Base-by-base conservation (phyloP, 2,329 filamentous ascomycete genomes). In the Knufia fluminis region DNA sequence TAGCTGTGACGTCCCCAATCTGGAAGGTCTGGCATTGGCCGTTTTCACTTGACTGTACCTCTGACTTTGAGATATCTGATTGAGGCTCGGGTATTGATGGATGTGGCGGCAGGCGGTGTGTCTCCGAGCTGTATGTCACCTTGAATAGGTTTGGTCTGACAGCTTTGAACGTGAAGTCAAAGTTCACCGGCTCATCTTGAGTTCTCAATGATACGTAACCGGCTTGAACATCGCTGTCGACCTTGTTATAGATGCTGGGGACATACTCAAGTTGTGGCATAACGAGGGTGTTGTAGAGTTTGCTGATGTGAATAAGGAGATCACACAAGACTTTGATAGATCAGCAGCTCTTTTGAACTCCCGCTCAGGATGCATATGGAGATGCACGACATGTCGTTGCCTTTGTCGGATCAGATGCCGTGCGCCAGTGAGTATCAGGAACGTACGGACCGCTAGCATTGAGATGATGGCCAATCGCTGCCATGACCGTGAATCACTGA, bases 111-210 rank as follows among this genome's bases (percentile, higher is more conserved):
- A 84, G 61, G 4, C 78, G 78, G 58, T 86, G 82, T 2, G 72
- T 70, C 12, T 70, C 59, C 0, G 82, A 82, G 1, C 76, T 74
- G 60, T 86, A 86, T 0, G 79, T 82, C 1, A 82, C 83, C 36
- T 82, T 71, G 65, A 86, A 87, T 14, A 86, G 67, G 45, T 81
- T 82, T 17, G 74, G 69, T 14, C 75, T 72, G 24, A 86, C 58
- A 0, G 76, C 71, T 60, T 85, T 78, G 54, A 86, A 84, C 0
- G 71, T 71, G 60, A 86, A 86, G 14, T 72, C 64, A 6, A 62
- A 59, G 31, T 68, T 65, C 14, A 16, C 39, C 26, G 41, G 23
- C 12, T 36, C 19, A 2, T 35, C 24, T 10, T 23, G 3, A 43
- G 39, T 20, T 8, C 28, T 35, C 28, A 49, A 23, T 32, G 23